These are phyloP conservation scores for Eucalyptus lansdowneana DNA, from an alignment of 345 rosid species.

Conservation along the genomic window DNA sequence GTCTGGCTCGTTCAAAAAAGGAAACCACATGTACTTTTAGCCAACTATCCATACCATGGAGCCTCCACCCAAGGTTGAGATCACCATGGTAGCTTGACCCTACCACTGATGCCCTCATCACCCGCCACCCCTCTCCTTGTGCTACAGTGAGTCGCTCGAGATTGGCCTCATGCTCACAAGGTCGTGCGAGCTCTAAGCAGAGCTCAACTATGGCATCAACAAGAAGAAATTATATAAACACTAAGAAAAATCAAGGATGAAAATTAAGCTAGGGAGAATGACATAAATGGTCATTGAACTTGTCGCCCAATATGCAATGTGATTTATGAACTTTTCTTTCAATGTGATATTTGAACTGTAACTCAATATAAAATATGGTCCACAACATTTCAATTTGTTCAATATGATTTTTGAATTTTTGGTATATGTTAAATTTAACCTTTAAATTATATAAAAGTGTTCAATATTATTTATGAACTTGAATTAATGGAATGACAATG, in stretches of 20 bases:
- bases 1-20: neutral
- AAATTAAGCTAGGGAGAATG: neutral
- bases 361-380: fast-evolving
- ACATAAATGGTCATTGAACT: too few relatives aligned
- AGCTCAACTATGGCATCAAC: neutral
- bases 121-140: neutral
- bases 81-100: neutral
- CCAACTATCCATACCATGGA: neutral
- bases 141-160: neutral
- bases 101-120: neutral
- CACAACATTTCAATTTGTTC: fast-evolving
- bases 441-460: too few relatives aligned
- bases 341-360: too few relatives aligned
- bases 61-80: neutral
- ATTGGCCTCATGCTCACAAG: neutral
- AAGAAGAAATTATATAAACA: neutral
- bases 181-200: neutral
- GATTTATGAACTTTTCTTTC: fast-evolving
- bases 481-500: fast-evolving
- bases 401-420: too few relatives aligned
- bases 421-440: too few relatives aligned
- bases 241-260: neutral
- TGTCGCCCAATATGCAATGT: fast-evolving
- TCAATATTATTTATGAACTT: too few relatives aligned
- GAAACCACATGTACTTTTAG: neutral